Conservation (phyloP, 768 basidiomycete genomes). For the Mycena rebaudengoi region DNA sequence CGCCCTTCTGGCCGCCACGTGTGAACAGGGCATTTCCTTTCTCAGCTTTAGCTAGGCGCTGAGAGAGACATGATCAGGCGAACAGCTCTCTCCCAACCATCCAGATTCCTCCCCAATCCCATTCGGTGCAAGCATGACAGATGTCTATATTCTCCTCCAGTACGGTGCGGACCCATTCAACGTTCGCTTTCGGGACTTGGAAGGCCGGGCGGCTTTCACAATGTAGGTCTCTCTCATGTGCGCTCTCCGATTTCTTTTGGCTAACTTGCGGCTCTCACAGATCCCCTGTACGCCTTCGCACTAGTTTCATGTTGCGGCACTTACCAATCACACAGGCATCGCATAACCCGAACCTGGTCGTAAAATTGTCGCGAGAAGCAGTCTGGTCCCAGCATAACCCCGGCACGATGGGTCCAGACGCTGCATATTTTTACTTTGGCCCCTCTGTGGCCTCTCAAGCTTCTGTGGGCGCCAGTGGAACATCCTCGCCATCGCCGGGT, state of each 20-base stretch:
- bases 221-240: slow-evolving; percentile 55
- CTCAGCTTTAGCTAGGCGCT: no score
- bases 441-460: slow-evolving; percentile 15
- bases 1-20: no score
- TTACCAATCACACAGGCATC: slow-evolving; percentile 51
- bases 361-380: slow-evolving; percentile 70
- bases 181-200: slow-evolving; percentile 68
- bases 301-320: background rate
- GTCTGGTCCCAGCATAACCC: slow-evolving; percentile 75
- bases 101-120: no score
- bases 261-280: slow-evolving; percentile 6
- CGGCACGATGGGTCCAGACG: slow-evolving; percentile 82
- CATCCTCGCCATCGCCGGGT: slow-evolving; percentile 63
- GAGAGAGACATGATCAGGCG: no score
- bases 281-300: slow-evolving; percentile 21
- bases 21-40: no score
- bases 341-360: slow-evolving; percentile 65
- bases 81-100: no score
- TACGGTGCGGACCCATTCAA: slow-evolving; percentile 71
- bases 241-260: background rate
- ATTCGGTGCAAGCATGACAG: no score
- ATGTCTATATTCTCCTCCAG: slow-evolving; percentile 63
- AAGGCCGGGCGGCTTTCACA: slow-evolving; percentile 71
- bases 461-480: slow-evolving; percentile 15
- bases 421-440: slow-evolving; percentile 80